These are phyloP conservation scores for Xylaria digitata DNA, from an alignment of 2,329 filamentous ascomycete species.

Conservation along the genomic window DNA sequence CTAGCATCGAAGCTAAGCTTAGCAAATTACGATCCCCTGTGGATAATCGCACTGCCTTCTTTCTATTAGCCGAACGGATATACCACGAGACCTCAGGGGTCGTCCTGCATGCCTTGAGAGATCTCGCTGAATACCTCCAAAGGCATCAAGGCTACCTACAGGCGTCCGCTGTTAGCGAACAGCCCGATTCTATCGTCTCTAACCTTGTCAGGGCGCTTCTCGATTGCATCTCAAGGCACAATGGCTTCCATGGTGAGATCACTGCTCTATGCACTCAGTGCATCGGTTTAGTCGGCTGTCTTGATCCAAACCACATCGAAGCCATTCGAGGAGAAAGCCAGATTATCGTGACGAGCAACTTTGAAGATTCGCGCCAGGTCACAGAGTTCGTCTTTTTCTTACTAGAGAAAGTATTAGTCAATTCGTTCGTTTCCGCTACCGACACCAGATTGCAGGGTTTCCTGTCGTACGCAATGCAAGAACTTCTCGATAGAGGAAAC, in stretches of 20 bases:
- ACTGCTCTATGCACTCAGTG: constrained; percentile 80
- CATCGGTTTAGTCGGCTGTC: constrained; percentile 87
- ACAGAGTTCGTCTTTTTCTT: constrained; percentile 88
- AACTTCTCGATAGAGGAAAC: constrained; percentile 81
- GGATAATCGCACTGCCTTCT: constrained; percentile 73
- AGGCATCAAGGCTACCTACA: constrained; percentile 82
- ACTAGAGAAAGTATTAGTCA: constrained; percentile 87
- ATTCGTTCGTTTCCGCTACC: constrained; percentile 89
- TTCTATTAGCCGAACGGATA: constrained; percentile 78
- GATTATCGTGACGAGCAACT: constrained; percentile 90
- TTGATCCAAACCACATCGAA: constrained; percentile 92
- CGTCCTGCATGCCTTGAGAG: constrained; percentile 81
- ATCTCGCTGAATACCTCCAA: constrained; percentile 79
- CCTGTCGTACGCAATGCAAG: constrained; percentile 93
- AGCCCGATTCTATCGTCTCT: constrained; percentile 79
- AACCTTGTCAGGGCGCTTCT: constrained; percentile 81
- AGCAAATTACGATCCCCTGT: constrained; percentile 72
- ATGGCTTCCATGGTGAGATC: constrained; percentile 73
- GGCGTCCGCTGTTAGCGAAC: constrained; percentile 81
- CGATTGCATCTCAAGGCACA: constrained; percentile 86
- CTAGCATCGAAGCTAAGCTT: constrained; percentile 74
- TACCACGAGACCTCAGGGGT: constrained; percentile 87
- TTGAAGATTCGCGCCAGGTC: constrained; percentile 79
- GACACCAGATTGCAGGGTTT: constrained; percentile 91
- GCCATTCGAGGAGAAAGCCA: constrained; percentile 79